These are phyloP conservation scores for Fusarium caatingaense DNA, from an alignment of 2,329 filamentous ascomycete genomes.

Conservation along the genomic window DNA sequence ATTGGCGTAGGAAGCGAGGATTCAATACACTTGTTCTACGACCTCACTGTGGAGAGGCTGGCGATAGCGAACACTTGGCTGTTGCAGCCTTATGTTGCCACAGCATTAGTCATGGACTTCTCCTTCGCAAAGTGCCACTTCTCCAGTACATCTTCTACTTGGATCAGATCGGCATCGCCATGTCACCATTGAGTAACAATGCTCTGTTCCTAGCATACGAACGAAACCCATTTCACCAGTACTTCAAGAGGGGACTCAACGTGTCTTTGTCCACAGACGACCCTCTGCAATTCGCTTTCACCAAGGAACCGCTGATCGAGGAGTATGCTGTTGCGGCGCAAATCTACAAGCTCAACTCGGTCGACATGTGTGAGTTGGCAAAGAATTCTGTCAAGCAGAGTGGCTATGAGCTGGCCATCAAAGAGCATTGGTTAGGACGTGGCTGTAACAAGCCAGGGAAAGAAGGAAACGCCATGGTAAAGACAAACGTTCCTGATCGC, in stretches of 20 bases:
- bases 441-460: constrained; percentile 83
- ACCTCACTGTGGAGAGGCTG: constrained; percentile 96
- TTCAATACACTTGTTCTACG: constrained; percentile 96
- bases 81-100: constrained; percentile 92
- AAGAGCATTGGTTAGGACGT: constrained; percentile 89
- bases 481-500: constrained; percentile 96
- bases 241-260: constrained; percentile 94
- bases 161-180: constrained; percentile 97
- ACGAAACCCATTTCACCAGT: constrained; percentile 93
- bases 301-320: constrained; percentile 96
- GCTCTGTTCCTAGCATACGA: constrained; percentile 96
- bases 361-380: constrained; percentile 98
- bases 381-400: constrained; percentile 96
- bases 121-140: constrained; percentile 92
- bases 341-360: constrained; percentile 96
- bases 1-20: constrained; percentile 88
- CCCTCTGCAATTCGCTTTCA: constrained; percentile 97
- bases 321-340: constrained; percentile 98
- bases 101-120: constrained; percentile 94
- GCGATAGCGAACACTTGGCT: constrained; percentile 95
- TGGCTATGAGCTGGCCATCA: constrained; percentile 89
- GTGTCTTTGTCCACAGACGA: constrained; percentile 97
- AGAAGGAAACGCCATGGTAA: constrained; percentile 89
- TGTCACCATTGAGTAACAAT: constrained; percentile 99
- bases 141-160: constrained; percentile 98